phyloP scores from a whole-genome alignment of 352 stramenopile genomes.

The Albugo candida region DNA sequence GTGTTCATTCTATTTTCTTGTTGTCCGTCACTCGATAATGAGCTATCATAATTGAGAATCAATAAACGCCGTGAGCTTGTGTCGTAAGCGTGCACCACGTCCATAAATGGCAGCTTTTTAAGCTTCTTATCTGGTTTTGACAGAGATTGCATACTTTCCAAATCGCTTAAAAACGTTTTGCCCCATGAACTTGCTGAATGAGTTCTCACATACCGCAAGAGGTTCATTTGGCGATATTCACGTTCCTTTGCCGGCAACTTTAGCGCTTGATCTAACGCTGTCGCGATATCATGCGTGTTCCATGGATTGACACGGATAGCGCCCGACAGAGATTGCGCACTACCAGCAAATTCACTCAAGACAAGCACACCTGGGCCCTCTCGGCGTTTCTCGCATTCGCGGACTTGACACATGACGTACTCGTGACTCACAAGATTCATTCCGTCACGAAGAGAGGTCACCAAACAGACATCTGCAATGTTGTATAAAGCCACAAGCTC shows the following conservation, averaged over 20 bases:
- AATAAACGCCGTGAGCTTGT: conserved; percentile 38
- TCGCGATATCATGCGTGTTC: conserved; percentile 66
- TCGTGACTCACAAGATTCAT: conserved; percentile 85
- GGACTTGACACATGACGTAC: conserved; percentile 73
- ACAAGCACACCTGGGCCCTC: conserved; percentile 68
- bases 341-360: conserved; percentile 78
- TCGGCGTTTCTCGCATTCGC: conserved; percentile 21
- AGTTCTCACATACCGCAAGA: conserved; percentile 72
- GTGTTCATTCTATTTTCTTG: conserved; percentile 27
- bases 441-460: conserved; percentile 78
- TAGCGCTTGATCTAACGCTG: conserved; percentile 45
- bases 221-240: conserved; percentile 68
- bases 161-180: neutral
- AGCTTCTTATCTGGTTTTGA: conserved; percentile 21
- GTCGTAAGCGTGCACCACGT: conserved; percentile 36
- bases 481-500: conserved; percentile 82
- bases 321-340: conserved; percentile 67
- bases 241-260: conserved; percentile 62
- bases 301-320: conserved; percentile 79
- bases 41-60: conserved; percentile 67
- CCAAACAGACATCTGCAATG: conserved; percentile 71
- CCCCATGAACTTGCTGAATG: conserved; percentile 40
- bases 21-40: conserved; percentile 43
- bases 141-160: conserved; percentile 7
- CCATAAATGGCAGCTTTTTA: conserved; percentile 22